Evolutionary conservation across 495 filamentous ascomycete species (phyloP), one percentile per base, ranked within the genome.

Genomic region (Thozetella sp.): DNA sequence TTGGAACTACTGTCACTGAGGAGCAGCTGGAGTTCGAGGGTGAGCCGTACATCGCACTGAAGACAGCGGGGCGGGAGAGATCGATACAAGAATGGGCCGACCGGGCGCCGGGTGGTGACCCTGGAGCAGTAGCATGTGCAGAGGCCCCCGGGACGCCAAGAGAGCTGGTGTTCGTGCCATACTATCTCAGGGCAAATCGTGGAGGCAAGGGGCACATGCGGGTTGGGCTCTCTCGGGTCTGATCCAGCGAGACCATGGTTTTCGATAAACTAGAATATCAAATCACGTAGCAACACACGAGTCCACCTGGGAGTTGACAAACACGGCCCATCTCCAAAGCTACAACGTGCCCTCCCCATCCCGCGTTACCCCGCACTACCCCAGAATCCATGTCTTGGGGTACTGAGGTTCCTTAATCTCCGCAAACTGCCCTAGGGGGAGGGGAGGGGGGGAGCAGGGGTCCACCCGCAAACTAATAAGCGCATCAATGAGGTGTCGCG

Each of bases 131-230:
- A 34, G 53, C 63, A 17, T 64, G 48, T 43, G 50, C 58, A 53
- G 59, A 53, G 61, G 56, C 45, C 25, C 19, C 59, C 26, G 60
- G 53, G 34, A 62, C 62, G 59, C 25, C 56, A 19, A 73, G 60
- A 45, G 64, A 80, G 19, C 62, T 82, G 37, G 65, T 65, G 11
- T 81, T 81, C 65, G 68, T 84, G 34, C 81, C 81, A 20, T 84
- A 81, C 57, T 79, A 78, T 67, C 66, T 84, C 40, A 72, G 81
- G 12, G 80, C 78, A 20, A 84, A 84, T 57, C 69, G 81, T 22
- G 78, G 79, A 30, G 81, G 79, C 6, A 76, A 65, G 37, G 81
- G 80, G n/a, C 74, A 80, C 48, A 83, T 83, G 78, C 72, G 79
- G 45, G 80, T 83, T 30, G 74, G 74, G 22, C 62, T 77, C 25